Conservation (phyloP, 2,329 filamentous ascomycete genomes). For the Thielaviopsis punctulata region DNA sequence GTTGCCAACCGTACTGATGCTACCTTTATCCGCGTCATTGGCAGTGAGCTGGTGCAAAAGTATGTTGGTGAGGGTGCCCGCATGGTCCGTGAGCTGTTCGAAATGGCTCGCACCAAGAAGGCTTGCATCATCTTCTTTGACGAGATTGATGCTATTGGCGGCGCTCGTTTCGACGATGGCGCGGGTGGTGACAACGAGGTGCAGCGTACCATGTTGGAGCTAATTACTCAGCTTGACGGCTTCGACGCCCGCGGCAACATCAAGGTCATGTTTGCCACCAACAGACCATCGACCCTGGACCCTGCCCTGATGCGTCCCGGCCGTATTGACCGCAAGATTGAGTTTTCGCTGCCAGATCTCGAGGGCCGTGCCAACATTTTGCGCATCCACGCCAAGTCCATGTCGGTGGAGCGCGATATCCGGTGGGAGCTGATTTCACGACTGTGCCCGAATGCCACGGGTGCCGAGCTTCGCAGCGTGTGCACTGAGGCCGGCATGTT, state of each 20-base stretch:
- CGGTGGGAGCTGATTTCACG: slow-evolving; percentile 92
- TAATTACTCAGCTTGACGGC: slow-evolving; percentile 95
- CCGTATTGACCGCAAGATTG: slow-evolving; percentile 96
- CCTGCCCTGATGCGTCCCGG: slow-evolving; percentile 94
- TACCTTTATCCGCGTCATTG: slow-evolving; percentile 99
- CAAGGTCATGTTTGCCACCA: slow-evolving; percentile 97
- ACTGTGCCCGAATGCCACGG: slow-evolving; percentile 97
- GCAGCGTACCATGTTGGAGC: slow-evolving; percentile 91
- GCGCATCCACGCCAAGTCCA: slow-evolving; percentile 99
- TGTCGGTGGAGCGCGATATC: slow-evolving; percentile 95
- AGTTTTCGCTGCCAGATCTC: slow-evolving; percentile 94
- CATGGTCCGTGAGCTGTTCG: slow-evolving; percentile 96
- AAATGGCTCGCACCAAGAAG: slow-evolving; percentile 98
- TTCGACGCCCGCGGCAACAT: slow-evolving; percentile 99
- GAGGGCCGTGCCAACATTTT: slow-evolving; percentile 97
- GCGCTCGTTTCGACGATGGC: slow-evolving; percentile 99
- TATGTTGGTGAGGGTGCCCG: slow-evolving; percentile 99
- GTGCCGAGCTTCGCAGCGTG: slow-evolving; percentile 93
- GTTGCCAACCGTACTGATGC: slow-evolving; percentile 98
- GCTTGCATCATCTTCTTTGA: slow-evolving; percentile 99
- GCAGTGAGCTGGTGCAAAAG: slow-evolving; percentile 99
- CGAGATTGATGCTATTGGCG: slow-evolving; percentile 96
- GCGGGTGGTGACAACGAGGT: slow-evolving; percentile 98
- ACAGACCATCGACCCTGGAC: slow-evolving; percentile 96
- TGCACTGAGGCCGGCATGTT: slow-evolving; percentile 99